Percentiles rank a stretch among this genome's conserved stretches.
These are phyloP conservation scores for Aspergillus bridgeri DNA, from an alignment of 495 filamentous ascomycete species.

Conservation along the genomic window DNA sequence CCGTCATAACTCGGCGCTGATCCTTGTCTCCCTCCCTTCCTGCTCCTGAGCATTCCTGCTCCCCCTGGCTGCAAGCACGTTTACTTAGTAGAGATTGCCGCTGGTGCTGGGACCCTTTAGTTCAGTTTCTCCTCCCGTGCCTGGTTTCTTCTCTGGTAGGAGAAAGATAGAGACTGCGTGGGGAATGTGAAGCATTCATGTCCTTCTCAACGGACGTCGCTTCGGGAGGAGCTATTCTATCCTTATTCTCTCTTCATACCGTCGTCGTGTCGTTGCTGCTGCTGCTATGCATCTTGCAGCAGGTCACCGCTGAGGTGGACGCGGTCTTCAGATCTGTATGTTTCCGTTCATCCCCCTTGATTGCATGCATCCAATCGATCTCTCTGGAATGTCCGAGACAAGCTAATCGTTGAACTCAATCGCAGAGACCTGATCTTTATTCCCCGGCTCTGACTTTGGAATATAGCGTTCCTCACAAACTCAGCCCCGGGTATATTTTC, in stretches of 20 bases:
- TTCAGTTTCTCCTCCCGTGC: slow-evolving; percentile 1
- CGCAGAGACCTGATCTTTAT: slow-evolving; percentile 41
- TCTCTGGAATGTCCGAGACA: background rate
- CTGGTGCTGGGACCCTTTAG: background rate
- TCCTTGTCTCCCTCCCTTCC: background rate
- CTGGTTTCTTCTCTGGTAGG: slow-evolving; percentile 1
- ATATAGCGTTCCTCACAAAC: slow-evolving; percentile 23
- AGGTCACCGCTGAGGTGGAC: slow-evolving; percentile 13
- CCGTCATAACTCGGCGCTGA: background rate
- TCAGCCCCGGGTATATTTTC: slow-evolving; percentile 44
- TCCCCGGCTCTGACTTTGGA: slow-evolving; percentile 34
- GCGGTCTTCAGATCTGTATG: slow-evolving; percentile 20
- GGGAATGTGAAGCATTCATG: slow-evolving; percentile 25
- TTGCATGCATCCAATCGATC: background rate
- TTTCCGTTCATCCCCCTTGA: background rate
- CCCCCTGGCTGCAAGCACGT: background rate
- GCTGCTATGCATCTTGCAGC: slow-evolving; percentile 7
- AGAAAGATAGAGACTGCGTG: slow-evolving; percentile 1
- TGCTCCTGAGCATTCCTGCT: background rate
- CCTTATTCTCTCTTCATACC: background rate
- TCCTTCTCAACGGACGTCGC: slow-evolving; percentile 9
- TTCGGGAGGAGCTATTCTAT: slow-evolving; percentile 14
- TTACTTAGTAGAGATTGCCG: background rate
- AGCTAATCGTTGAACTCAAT: slow-evolving; percentile 9
- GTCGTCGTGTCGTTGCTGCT: slow-evolving; percentile 5